Percentiles rank a stretch among this genome's conserved stretches.
Conservation (phyloP, 345 rosid genomes). For the Populus alba region DNA sequence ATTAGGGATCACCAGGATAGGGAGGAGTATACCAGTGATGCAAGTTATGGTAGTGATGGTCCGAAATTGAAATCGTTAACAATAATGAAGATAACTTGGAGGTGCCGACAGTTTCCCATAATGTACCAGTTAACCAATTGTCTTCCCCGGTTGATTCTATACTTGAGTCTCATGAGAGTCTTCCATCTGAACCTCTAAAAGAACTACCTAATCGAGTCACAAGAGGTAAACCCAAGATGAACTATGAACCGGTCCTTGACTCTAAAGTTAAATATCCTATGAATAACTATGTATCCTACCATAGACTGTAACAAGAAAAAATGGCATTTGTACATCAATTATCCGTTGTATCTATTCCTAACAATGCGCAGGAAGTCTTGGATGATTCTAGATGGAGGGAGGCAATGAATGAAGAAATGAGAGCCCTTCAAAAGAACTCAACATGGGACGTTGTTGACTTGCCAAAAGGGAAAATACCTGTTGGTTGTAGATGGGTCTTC, state of each 20-base stretch:
- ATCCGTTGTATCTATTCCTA: background rate
- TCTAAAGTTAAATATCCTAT: background rate
- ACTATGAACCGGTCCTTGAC: background rate
- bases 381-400: too few species aligned
- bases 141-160: background rate
- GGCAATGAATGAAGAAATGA: background rate
- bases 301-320: background rate
- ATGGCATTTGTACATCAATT: background rate
- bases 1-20: background rate
- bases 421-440: background rate
- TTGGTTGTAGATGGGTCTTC: background rate
- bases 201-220: background rate
- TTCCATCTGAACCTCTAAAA: background rate
- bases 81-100: background rate
- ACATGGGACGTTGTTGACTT: background rate
- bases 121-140: background rate
- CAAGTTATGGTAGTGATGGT: background rate
- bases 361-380: background rate
- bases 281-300: background rate
- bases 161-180: background rate
- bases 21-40: background rate
- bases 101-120: background rate
- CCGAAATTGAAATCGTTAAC: accelerated
- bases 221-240: background rate
- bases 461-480: background rate